Conservation (phyloP, 192 early-diverging fungal species). For the Coemansia sp. region DNA sequence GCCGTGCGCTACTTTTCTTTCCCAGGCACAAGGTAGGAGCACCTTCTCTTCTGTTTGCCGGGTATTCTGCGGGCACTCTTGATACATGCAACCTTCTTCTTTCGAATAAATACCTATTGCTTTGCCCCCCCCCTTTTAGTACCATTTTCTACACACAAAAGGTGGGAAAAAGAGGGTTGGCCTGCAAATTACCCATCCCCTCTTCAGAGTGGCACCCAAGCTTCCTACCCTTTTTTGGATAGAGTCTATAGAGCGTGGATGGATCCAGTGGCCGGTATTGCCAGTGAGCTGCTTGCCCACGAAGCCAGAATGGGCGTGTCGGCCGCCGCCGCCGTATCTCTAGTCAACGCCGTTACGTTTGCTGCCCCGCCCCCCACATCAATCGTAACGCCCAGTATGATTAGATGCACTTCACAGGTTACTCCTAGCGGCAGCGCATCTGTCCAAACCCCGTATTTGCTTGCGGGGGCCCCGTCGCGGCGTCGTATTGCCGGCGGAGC, state of each 20-base stretch:
- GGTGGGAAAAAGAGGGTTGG: too few relatives aligned
- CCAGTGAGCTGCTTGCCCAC: conserved; percentile 1
- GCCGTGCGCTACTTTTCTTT: too few relatives aligned
- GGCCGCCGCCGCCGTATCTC: conserved; percentile 1
- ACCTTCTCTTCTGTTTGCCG: too few relatives aligned
- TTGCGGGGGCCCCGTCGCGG: not conserved
- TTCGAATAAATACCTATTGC: too few relatives aligned
- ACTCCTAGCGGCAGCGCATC: not conserved
- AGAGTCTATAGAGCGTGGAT: not conserved
- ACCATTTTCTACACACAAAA: too few relatives aligned
- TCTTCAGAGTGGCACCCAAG: too few relatives aligned
- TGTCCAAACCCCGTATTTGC: not conserved
- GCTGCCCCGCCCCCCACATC: conserved; percentile 8
- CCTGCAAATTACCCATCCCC: too few relatives aligned
- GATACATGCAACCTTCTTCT: too few relatives aligned
- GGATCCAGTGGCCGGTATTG: conserved; percentile 9
- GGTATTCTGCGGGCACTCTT: too few relatives aligned
- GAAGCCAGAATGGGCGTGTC: not conserved
- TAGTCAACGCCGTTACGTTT: conserved; percentile 5
- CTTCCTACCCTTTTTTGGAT: not conserved
- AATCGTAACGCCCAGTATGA: conserved; percentile 1
- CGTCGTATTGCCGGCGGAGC: not conserved
- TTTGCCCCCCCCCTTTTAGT: too few relatives aligned
- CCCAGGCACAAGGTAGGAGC: too few relatives aligned
- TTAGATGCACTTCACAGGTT: not conserved